phyloP scores from a whole-genome alignment of 257 asterid species.

The Solanum bulbocastanum region DNA sequence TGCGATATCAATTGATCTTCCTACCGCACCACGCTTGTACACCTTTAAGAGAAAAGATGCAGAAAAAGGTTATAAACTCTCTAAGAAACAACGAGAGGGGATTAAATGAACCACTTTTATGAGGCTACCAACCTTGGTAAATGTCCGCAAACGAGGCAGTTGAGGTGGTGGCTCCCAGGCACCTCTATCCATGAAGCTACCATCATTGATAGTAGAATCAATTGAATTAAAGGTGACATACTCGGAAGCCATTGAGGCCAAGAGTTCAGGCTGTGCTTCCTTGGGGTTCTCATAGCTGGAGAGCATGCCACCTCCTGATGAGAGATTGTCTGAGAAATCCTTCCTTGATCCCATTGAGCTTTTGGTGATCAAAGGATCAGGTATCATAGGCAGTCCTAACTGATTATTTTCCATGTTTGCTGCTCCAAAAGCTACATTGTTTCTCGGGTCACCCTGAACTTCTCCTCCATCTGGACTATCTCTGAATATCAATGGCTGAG shows the following conservation, averaged over 20 bases:
- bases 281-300: conserved; percentile 50
- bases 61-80: neutral
- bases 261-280: conserved; percentile 75
- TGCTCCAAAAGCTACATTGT: conserved; percentile 36
- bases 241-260: conserved; percentile 86
- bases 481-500: conserved; percentile 61
- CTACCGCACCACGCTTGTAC: conserved; percentile 96
- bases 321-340: conserved; percentile 42
- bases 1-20: conserved; percentile 82
- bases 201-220: conserved; percentile 65
- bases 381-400: conserved; percentile 55
- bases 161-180: conserved; percentile 78
- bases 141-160: conserved; percentile 73
- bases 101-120: neutral
- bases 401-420: conserved; percentile 48
- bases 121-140: conserved; percentile 58
- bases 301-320: conserved; percentile 58
- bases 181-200: conserved; percentile 58
- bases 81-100: neutral
- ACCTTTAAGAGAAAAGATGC: conserved; percentile 33
- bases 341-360: conserved; percentile 46
- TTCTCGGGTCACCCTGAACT: conserved; percentile 59
- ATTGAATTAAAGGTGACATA: conserved; percentile 73
- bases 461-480: conserved; percentile 55
- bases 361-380: conserved; percentile 48